Conservation (phyloP, 495 filamentous ascomycete species). For the Lasiosphaeria ovina region DNA sequence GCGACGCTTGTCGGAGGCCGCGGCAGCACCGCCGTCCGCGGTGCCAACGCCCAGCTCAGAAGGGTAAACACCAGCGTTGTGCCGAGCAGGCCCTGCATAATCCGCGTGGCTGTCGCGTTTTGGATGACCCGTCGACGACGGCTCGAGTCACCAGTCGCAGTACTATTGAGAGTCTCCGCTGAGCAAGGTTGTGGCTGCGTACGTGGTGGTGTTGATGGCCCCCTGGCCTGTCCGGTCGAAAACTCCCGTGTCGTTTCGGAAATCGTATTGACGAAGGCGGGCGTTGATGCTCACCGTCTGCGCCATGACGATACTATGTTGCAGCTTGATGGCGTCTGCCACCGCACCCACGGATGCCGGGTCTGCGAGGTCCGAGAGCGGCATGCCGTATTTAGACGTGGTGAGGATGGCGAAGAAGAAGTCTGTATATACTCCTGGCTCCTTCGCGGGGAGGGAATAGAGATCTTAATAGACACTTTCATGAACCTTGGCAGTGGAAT, state of each 20-base stretch:
- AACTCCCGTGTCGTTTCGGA: background rate
- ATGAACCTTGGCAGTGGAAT: too few species aligned
- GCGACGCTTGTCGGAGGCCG: conserved; percentile 4
- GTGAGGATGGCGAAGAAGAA: background rate
- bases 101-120: background rate
- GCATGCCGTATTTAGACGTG: background rate
- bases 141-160: background rate
- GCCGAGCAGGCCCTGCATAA: conserved; percentile 1
- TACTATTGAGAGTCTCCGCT: too few species aligned
- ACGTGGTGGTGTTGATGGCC: conserved; percentile 1
- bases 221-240: background rate
- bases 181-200: background rate
- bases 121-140: background rate
- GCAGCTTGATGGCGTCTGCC: background rate
- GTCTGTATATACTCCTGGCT: background rate
- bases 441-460: background rate
- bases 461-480: background rate
- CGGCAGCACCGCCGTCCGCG: background rate
- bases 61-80: conserved; percentile 1
- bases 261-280: background rate
- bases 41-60: conserved; percentile 1
- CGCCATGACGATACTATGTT: background rate
- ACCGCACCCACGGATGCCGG: background rate
- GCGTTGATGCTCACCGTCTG: background rate
- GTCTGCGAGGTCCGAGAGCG: background rate